Conservation (phyloP, 108 stramenopile genomes). For the Poteriospumella lacustris region DNA sequence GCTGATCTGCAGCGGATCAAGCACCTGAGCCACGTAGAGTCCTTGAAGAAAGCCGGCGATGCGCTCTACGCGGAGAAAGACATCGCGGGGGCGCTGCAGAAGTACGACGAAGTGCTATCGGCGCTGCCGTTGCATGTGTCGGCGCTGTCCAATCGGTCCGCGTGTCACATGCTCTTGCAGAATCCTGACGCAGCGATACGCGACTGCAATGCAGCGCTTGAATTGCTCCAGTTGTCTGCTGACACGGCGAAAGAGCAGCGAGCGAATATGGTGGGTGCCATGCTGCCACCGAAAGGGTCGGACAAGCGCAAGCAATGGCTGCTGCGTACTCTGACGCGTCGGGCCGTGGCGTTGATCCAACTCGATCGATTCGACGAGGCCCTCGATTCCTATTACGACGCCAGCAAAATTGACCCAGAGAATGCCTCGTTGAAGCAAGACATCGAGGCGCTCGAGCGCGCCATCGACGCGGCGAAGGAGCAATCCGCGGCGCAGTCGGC, state of each 20-base stretch:
- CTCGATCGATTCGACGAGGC: conserved; percentile 3
- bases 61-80: conserved; percentile 31
- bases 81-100: conserved; percentile 31
- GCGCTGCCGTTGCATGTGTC: conserved; percentile 39
- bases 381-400: background rate
- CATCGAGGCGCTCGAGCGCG: no score
- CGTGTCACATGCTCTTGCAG: conserved; percentile 46
- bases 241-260: background rate
- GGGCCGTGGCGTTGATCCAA: conserved; percentile 21
- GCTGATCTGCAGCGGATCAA: conserved; percentile 12
- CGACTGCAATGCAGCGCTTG: conserved; percentile 48
- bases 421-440: background rate
- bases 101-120: conserved; percentile 47
- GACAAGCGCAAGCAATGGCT: conserved; percentile 39
- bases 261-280: conserved; percentile 14
- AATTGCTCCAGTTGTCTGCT: conserved; percentile 34
- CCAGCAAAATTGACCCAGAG: background rate
- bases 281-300: conserved; percentile 38
- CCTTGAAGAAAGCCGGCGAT: conserved; percentile 41
- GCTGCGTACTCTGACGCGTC: conserved; percentile 33
- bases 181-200: conserved; percentile 28
- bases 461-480: no score
- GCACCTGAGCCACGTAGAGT: conserved; percentile 35
- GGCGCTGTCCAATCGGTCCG: conserved; percentile 50
- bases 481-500: no score